Conservation (phyloP, 2,329 filamentous ascomycete species). For the Calonectria pauciramosa region DNA sequence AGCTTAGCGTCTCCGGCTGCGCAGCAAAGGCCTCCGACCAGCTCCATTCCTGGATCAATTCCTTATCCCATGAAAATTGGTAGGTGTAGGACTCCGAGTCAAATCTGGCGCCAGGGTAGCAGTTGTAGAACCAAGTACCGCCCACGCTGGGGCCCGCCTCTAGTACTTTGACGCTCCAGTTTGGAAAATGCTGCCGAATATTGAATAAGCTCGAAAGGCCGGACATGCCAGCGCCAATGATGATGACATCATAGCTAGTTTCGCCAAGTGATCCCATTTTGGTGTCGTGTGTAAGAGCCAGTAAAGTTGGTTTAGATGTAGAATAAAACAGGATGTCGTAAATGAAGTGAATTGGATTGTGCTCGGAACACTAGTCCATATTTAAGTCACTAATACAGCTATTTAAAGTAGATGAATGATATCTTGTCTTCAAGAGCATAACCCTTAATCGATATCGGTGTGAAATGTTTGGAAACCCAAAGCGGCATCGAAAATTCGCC, state of each 20-base stretch:
- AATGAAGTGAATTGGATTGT: neutral
- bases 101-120: constrained; percentile 51
- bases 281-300: neutral
- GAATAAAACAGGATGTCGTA: neutral
- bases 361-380: neutral
- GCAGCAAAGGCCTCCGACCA: constrained; percentile 11
- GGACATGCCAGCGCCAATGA: constrained; percentile 47
- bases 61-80: constrained; percentile 19
- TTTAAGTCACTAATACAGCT: neutral
- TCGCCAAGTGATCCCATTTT: constrained; percentile 35
- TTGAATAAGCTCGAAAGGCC: constrained; percentile 57
- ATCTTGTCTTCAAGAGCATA: neutral
- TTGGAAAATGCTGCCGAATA: constrained; percentile 49
- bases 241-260: constrained; percentile 33
- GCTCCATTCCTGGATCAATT: constrained; percentile 13
- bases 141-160: constrained; percentile 40
- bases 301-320: neutral
- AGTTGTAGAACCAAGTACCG: constrained; percentile 45
- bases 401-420: neutral
- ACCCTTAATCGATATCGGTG: neutral
- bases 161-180: constrained; percentile 35
- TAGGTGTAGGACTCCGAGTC: constrained; percentile 58
- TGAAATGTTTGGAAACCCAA: neutral
- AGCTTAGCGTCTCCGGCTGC: constrained; percentile 7
- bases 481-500: neutral